Evolutionary conservation across 306 rosid species (phyloP).

Genomic region (Benincasa hispida): DNA sequence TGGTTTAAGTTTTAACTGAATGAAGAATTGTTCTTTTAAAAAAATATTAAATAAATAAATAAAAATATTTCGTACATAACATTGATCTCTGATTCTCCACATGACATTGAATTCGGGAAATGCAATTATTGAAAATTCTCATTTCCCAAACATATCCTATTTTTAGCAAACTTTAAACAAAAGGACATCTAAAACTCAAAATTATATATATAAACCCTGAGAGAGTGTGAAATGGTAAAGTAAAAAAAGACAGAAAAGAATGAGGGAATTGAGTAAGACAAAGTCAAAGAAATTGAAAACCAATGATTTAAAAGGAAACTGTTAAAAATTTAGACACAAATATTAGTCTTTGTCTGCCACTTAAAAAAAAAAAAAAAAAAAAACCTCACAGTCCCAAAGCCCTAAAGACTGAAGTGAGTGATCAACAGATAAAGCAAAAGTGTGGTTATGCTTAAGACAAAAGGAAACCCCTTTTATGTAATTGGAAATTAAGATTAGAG

Average conservation of each 20-base stretch:
- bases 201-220: too few relatives aligned
- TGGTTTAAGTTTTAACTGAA: too few relatives aligned
- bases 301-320: neutral
- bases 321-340: neutral
- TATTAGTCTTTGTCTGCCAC: constrained; percentile 5
- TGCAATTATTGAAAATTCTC: neutral
- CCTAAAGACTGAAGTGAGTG: neutral
- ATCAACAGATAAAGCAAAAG: neutral
- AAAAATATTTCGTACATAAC: too few relatives aligned
- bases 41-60: too few relatives aligned
- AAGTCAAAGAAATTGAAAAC: neutral
- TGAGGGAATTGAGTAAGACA: neutral
- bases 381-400: neutral
- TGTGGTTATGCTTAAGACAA: constrained; percentile 1
- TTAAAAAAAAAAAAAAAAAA: too few relatives aligned
- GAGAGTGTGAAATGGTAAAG: neutral
- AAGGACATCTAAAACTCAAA: neutral
- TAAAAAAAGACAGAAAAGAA: neutral
- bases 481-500: neutral
- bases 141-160: neutral
- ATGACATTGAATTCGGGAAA: neutral
- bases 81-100: too few relatives aligned
- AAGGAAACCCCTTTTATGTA: neutral
- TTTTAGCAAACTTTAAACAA: neutral
- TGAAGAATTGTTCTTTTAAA: too few relatives aligned